These are phyloP conservation scores for Trametes sp. DNA, from an alignment of 1,284 basidiomycete genomes.

Conservation along the genomic window DNA sequence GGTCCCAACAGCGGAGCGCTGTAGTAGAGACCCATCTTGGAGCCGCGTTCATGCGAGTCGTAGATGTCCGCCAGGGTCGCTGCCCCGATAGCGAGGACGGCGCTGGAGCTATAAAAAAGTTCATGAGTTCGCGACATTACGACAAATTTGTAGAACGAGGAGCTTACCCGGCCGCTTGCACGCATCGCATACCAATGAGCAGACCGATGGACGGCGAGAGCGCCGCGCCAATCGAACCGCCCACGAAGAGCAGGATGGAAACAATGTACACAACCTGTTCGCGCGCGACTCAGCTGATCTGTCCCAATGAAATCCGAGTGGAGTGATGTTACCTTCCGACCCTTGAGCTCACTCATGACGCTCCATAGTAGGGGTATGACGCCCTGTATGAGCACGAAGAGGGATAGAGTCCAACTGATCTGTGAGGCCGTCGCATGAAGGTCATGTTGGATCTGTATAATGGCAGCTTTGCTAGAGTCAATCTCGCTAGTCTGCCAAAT, in stretches of 20 bases:
- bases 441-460: conserved; percentile 67
- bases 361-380: conserved; percentile 73
- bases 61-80: conserved; percentile 85
- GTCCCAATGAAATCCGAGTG: neutral
- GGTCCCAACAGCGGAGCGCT: conserved; percentile 52
- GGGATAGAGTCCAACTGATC: conserved; percentile 76
- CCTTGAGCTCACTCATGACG: conserved; percentile 78
- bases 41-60: conserved; percentile 77
- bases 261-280: conserved; percentile 68
- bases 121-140: neutral
- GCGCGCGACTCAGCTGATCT: conserved; percentile 7
- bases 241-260: conserved; percentile 64
- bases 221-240: conserved; percentile 69
- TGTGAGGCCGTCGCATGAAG: conserved; percentile 70
- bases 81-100: conserved; percentile 80
- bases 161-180: conserved; percentile 70
- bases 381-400: conserved; percentile 84
- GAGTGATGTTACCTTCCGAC: conserved; percentile 65
- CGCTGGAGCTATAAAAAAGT: conserved; percentile 62
- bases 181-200: conserved; percentile 74
- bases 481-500: neutral
- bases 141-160: no score
- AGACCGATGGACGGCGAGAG: conserved; percentile 71
- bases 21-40: conserved; percentile 78
- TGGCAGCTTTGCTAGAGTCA: conserved; percentile 52